A percentile compares a stretch with the other conserved stretches of the same genome.
These are phyloP conservation scores for Apiospora pterosperma DNA, from an alignment of 2,329 filamentous ascomycete species.

Conservation along the genomic window DNA sequence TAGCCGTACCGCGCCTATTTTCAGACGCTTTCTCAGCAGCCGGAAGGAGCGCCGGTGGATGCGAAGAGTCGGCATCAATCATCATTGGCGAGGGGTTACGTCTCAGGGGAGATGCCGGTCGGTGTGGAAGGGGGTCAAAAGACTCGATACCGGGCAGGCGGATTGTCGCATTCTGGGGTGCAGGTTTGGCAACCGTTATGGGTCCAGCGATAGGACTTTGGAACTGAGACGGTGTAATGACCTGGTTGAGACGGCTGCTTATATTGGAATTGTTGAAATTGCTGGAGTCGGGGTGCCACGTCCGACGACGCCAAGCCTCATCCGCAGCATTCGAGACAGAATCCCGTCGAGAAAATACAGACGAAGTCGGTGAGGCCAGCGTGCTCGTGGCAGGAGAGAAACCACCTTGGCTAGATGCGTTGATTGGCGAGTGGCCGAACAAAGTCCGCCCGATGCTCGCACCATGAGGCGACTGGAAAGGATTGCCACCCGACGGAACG, in stretches of 20 bases:
- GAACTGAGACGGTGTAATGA: conserved; percentile 64
- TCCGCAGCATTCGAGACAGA: conserved; percentile 62
- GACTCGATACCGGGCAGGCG: conserved; percentile 88
- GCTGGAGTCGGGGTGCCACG: conserved; percentile 82
- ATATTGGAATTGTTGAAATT: conserved; percentile 57
- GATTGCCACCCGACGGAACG: conserved; percentile 72
- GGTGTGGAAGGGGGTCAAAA: conserved; percentile 72
- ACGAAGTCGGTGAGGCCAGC: conserved; percentile 62
- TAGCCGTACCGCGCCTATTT: conserved; percentile 48
- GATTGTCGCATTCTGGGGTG: conserved; percentile 53
- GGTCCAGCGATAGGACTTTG: conserved; percentile 48
- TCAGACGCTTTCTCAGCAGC: conserved; percentile 33
- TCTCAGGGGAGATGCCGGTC: conserved; percentile 58
- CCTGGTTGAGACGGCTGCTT: conserved; percentile 72
- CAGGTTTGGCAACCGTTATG: conserved; percentile 43
- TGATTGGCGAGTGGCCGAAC: conserved; percentile 45
- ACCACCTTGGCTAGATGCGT: conserved; percentile 51
- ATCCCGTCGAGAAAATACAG: conserved; percentile 63
- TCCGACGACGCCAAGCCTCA: conserved; percentile 76
- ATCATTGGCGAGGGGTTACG: conserved; percentile 74
- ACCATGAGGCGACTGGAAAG: conserved; percentile 66
- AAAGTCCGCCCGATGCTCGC: conserved; percentile 53
- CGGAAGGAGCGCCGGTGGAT: conserved; percentile 32
- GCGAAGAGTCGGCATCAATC: conserved; percentile 53
- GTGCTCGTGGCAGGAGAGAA: conserved; percentile 59